These are phyloP conservation scores for Coemansia sp. DNA, from an alignment of 192 early-diverging fungal species.

Conservation along the genomic window DNA sequence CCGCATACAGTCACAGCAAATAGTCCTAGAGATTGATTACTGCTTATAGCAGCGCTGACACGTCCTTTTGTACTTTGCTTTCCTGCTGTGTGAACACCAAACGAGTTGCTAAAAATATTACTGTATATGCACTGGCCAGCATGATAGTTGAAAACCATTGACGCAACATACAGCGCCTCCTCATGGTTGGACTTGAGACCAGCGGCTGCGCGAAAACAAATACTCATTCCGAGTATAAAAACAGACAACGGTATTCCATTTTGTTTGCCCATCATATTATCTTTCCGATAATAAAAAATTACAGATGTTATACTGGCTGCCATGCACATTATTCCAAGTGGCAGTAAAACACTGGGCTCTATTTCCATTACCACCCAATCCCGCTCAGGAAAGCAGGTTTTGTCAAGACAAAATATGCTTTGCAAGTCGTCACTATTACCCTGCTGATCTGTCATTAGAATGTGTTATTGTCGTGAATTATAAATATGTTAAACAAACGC, in stretches of 20 bases:
- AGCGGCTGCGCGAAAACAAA: neutral
- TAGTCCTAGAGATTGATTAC: neutral
- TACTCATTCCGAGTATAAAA: neutral
- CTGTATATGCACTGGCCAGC: constrained; percentile 5
- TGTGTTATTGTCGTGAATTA: neutral
- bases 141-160: neutral
- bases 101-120: neutral
- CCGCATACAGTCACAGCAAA: neutral
- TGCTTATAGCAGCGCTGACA: neutral
- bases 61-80: neutral
- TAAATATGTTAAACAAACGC: neutral
- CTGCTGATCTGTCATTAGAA: constrained; percentile 5
- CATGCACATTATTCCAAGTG: neutral
- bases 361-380: constrained; percentile 2
- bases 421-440: neutral
- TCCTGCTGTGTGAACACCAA: neutral
- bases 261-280: neutral
- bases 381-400: neutral
- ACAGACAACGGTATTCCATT: neutral
- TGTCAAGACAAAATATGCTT: constrained; percentile 3
- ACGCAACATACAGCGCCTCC: neutral
- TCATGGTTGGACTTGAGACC: neutral
- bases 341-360: neutral
- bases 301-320: neutral
- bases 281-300: neutral